A percentile compares a stretch with the other conserved stretches of the same genome.
Conservation (phyloP, 2,329 filamentous ascomycete genomes). For the Aspergillus sp. region DNA sequence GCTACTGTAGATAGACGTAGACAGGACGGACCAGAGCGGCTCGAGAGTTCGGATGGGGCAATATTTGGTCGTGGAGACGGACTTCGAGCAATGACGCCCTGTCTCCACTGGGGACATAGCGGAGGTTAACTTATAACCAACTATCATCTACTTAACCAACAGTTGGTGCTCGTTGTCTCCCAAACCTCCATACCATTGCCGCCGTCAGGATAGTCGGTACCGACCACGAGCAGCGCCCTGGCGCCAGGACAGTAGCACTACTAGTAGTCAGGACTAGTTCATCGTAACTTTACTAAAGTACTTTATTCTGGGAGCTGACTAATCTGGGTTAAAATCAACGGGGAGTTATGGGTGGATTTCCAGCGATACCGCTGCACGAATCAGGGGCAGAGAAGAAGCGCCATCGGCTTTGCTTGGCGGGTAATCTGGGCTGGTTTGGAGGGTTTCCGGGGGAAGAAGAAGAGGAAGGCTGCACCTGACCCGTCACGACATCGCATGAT, state of each 20-base stretch:
- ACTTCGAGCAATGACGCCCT: not conserved
- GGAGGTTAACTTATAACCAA: too few species aligned
- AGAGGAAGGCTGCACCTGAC: slow-evolving; percentile 13
- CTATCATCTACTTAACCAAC: too few species aligned
- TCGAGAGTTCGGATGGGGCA: not conserved
- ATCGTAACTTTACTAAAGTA: not conserved
- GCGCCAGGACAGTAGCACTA: too few species aligned
- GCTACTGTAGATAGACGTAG: not conserved
- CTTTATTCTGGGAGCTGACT: not conserved
- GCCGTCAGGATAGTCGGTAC: too few species aligned
- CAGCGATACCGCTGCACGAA: not conserved
- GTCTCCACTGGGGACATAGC: not conserved
- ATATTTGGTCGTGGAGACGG: not conserved
- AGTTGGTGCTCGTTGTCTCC: too few species aligned
- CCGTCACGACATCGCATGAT: slow-evolving; percentile 20
- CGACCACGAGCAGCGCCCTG: too few species aligned
- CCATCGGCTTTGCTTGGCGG: slow-evolving; percentile 3
- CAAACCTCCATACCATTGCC: too few species aligned
- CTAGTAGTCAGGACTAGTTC: too few species aligned
- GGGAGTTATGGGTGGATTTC: not conserved
- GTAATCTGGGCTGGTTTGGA: not conserved
- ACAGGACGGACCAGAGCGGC: not conserved
- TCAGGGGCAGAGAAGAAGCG: not conserved
- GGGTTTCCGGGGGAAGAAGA: not conserved
- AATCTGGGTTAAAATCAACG: not conserved